A percentile compares a stretch with the other conserved stretches of the same genome.
phyloP scores from a whole-genome alignment of 768 basidiomycete genomes.

The Agrocybe pediades region DNA sequence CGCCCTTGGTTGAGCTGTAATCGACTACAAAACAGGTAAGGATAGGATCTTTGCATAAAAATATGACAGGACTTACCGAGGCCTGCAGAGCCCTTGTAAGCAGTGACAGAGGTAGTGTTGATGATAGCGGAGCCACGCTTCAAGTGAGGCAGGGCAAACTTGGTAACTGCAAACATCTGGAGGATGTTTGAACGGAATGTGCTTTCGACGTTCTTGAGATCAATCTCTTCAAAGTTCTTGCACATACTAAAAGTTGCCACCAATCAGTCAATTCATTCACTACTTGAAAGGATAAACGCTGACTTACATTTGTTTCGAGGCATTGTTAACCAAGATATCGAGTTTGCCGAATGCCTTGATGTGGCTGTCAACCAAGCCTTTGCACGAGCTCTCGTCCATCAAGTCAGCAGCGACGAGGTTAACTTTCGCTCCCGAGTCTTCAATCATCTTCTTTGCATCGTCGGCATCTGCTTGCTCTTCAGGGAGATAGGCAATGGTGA shows the following conservation, averaged over 20 bases:
- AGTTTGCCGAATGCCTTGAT: slow-evolving; percentile 44
- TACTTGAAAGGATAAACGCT: background rate
- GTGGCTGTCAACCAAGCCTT: slow-evolving; percentile 50
- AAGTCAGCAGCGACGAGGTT: slow-evolving; percentile 43
- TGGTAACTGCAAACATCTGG: slow-evolving; percentile 58
- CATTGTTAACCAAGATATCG: slow-evolving; percentile 65
- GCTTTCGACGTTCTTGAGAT: slow-evolving; percentile 52
- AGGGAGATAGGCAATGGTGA: slow-evolving; percentile 55
- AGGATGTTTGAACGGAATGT: slow-evolving; percentile 62
- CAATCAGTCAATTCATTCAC: background rate
- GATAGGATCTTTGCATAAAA: background rate
- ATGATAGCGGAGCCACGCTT: slow-evolving; percentile 60
- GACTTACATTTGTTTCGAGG: slow-evolving; percentile 45
- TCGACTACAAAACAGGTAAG: slow-evolving; percentile 30
- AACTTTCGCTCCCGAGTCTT: slow-evolving; percentile 38
- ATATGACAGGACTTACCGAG: slow-evolving; percentile 23
- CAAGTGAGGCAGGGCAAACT: slow-evolving; percentile 58
- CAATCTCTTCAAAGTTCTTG: slow-evolving; percentile 47
- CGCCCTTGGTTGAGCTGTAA: slow-evolving; percentile 63
- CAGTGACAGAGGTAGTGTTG: slow-evolving; percentile 63
- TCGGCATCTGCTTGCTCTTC: slow-evolving; percentile 59
- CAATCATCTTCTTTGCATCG: slow-evolving; percentile 46
- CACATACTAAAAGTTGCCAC: slow-evolving; percentile 31
- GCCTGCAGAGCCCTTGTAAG: slow-evolving; percentile 39
- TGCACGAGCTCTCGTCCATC: slow-evolving; percentile 38